Evolutionary conservation across 495 filamentous ascomycete species (phyloP).

Genomic region (Massariosphaeria phaeospora): DNA sequence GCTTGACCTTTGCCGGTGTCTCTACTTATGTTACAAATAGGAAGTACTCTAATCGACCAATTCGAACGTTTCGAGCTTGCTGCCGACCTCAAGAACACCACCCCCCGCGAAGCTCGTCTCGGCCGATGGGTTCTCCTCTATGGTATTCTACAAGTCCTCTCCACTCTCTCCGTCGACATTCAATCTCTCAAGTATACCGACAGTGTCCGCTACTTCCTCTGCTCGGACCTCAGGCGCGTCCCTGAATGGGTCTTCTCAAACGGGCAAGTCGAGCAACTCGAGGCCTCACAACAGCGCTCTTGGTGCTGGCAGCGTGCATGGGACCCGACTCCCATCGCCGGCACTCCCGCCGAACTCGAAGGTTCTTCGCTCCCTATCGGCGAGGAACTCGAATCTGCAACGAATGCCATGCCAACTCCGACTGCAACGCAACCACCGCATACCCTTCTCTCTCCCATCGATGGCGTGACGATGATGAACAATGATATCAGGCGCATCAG

Average conservation of each 20-base stretch:
- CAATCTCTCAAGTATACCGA: conserved; percentile 56
- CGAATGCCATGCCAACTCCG: background rate
- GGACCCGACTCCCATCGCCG: background rate
- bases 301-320: conserved; percentile 31
- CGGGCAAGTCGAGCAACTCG: conserved; percentile 12
- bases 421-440: too few relatives aligned
- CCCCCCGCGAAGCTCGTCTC: conserved; percentile 33
- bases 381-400: conserved; percentile 8
- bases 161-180: conserved; percentile 61
- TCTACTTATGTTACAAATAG: conserved; percentile 21
- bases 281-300: conserved; percentile 22
- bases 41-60: conserved; percentile 53
- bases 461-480: conserved; percentile 23
- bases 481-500: conserved; percentile 21
- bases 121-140: conserved; percentile 39
- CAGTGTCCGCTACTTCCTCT: conserved; percentile 61
- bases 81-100: conserved; percentile 13
- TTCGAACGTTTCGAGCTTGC: conserved; percentile 62
- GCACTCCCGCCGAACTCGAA: conserved; percentile 23
- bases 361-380: background rate
- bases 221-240: conserved; percentile 32
- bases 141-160: conserved; percentile 48
- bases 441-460: too few relatives aligned
- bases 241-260: conserved; percentile 31
- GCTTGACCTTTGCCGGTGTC: background rate